Conservation (phyloP, 257 asterid genomes). For the Leonotis leonurus region DNA sequence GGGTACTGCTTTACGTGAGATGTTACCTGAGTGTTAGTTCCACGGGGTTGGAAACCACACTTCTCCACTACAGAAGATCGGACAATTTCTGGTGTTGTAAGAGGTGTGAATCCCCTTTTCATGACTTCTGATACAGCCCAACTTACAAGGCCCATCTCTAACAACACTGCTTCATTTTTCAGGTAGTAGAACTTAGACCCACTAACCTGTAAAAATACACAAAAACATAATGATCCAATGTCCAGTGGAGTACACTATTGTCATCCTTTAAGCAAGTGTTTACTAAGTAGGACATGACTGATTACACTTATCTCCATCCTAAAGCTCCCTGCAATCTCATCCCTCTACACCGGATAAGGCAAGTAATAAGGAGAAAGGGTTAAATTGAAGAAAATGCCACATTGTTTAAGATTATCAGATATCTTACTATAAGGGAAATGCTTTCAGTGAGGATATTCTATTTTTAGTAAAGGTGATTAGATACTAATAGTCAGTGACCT, state of each 20-base stretch:
- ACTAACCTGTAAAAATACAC: slow-evolving; percentile 52
- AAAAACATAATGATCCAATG: too few species aligned
- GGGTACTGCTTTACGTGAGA: neutral
- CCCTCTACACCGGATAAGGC: too few species aligned
- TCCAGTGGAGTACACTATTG: too few species aligned
- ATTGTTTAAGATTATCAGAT: neutral
- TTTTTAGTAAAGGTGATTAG: neutral
- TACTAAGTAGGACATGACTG: too few species aligned
- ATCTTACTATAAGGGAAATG: neutral
- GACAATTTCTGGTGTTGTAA: slow-evolving; percentile 87
- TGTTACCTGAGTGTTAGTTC: slow-evolving; percentile 92
- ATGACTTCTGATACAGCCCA: slow-evolving; percentile 92
- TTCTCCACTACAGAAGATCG: slow-evolving; percentile 90
- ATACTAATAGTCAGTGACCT: neutral
- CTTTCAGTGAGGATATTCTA: neutral
- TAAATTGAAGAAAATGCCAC: neutral
- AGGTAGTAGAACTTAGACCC: slow-evolving; percentile 94
- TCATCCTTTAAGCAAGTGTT: too few species aligned
- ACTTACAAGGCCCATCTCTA: slow-evolving; percentile 84
- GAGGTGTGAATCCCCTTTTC: slow-evolving; percentile 88
- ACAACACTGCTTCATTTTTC: slow-evolving; percentile 90
- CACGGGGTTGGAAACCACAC: slow-evolving; percentile 99
- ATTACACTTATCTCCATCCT: too few species aligned
- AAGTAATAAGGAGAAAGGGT: neutral
- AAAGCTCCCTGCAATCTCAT: too few species aligned